Evolutionary conservation across 306 rosid species (phyloP), one percentile per base, ranked within the genome.

Genomic region (Corylus heterophylla): DNA sequence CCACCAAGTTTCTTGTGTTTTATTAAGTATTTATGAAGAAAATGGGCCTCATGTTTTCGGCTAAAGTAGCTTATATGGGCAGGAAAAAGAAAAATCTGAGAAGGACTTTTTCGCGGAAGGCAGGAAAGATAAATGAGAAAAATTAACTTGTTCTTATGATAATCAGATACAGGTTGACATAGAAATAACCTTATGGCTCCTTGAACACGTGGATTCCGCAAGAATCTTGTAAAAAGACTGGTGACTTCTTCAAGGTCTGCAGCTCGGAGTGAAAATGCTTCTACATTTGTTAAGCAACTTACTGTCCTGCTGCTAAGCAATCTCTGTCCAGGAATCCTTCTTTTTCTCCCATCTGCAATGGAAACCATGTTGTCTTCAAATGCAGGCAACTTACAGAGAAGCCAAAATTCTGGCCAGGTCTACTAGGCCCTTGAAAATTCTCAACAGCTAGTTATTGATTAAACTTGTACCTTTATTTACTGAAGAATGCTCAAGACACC

Each of bases 171-270:
- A 63, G 77, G 47, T 39, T 37, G 11, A 2, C 29, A 79, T 16
- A 48, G 66, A 39, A 77, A 85, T 78, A 47, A 93, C 98, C 97
- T 89, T 81, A 94, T 86, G 80, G 96, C 98, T 83, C 97, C 94
- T 80, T 80, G 92, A 76, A 94, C 94, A 35, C 79, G 92, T 1
- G 89, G 85, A 4, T 85, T 92, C 74, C 94, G 84, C 80, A 94
- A 75, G 77, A 92, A 88, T 86, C 98, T 89, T 7, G 97, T 76
- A 73, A 84, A 94, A 54, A 92, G 88, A 69, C 91, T 80, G 49
- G 97, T 92, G 77, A 94, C 94, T 87, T 90, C 97, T 86, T 89
- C 96, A 74, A 92, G 91, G 84, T 94, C 98, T 61, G 85, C 88
- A 8, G 87, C 92, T 45, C 87, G 83, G 72, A 94, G 92, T n/a